A percentile compares a stretch with the other conserved stretches of the same genome.
These are phyloP conservation scores for Rehmannia glutinosa DNA, from an alignment of 257 asterid genomes.

Conservation along the genomic window DNA sequence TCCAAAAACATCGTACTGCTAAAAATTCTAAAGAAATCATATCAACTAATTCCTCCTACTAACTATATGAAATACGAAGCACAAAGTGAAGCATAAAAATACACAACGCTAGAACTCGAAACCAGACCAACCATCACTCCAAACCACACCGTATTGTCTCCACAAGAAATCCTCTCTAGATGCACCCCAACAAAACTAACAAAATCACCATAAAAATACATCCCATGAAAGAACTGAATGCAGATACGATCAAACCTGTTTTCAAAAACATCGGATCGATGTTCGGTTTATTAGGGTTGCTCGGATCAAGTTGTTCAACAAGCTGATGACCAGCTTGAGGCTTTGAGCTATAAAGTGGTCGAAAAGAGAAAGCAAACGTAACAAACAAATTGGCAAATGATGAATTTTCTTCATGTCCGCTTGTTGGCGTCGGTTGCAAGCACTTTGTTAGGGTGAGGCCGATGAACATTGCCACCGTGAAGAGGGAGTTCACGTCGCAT, in stretches of 20 bases:
- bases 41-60: background rate
- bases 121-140: background rate
- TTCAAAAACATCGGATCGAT: background rate
- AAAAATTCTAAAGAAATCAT: too few species aligned
- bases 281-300: background rate
- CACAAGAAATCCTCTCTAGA: slow-evolving; percentile 8
- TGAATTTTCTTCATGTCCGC: background rate
- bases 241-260: background rate
- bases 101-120: background rate
- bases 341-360: slow-evolving; percentile 11
- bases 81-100: background rate
- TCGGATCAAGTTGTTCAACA: slow-evolving; percentile 6
- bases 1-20: too few species aligned
- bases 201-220: slow-evolving; percentile 10
- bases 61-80: background rate
- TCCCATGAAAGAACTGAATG: background rate
- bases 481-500: slow-evolving; percentile 18
- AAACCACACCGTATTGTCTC: background rate
- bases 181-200: slow-evolving; percentile 5
- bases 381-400: background rate
- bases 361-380: slow-evolving; percentile 16
- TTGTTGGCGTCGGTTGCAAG: background rate
- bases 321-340: background rate
- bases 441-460: slow-evolving; percentile 4
- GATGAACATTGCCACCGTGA: slow-evolving; percentile 14